These are phyloP conservation scores for Hordeum pubiflorum DNA, from an alignment of 202 grass and related monocot species.

Conservation along the genomic window DNA sequence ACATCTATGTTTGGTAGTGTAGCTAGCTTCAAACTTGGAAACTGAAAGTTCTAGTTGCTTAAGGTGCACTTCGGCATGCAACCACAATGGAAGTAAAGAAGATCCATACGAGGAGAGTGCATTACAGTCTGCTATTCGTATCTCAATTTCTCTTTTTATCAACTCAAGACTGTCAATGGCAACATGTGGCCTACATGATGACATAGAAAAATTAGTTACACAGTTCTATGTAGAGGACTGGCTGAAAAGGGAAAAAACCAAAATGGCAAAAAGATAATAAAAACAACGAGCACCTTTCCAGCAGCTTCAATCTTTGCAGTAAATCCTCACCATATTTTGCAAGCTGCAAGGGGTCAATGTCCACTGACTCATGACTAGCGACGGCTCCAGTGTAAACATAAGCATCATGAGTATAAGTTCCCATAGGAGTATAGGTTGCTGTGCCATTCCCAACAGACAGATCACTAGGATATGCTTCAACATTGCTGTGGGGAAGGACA, in stretches of 20 bases:
- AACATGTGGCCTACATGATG: conserved; percentile 23
- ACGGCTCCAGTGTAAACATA: conserved; percentile 36
- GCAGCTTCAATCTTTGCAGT: conserved; percentile 62
- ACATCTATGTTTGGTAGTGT: conserved; percentile 27
- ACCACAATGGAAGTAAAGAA: conserved; percentile 93
- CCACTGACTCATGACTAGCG: conserved; percentile 31
- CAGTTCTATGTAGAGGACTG: conserved; percentile 9
- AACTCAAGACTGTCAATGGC: conserved; percentile 43
- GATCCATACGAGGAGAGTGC: conserved; percentile 67
- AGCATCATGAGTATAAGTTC: conserved; percentile 40
- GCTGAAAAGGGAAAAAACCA: not conserved
- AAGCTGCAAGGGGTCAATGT: conserved; percentile 74
- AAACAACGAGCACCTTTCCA: conserved; percentile 48
- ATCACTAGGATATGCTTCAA: conserved; percentile 35
- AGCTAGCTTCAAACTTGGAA: conserved; percentile 49
- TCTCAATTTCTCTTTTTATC: conserved; percentile 63
- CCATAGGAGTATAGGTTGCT: conserved; percentile 38
- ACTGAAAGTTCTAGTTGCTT: conserved; percentile 72
- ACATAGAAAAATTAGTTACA: conserved; percentile 3
- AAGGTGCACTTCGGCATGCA: conserved; percentile 72
- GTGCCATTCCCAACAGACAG: conserved; percentile 29
- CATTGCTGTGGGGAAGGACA: conserved; percentile 27
- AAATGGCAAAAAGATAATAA: conserved; percentile 14
- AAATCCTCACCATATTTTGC: conserved; percentile 71
- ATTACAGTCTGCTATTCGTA: conserved; percentile 80